Percentiles rank a stretch among this genome's conserved stretches.
These are phyloP conservation scores for Acidiella bohemica DNA, from an alignment of 495 filamentous ascomycete species.

Conservation along the genomic window DNA sequence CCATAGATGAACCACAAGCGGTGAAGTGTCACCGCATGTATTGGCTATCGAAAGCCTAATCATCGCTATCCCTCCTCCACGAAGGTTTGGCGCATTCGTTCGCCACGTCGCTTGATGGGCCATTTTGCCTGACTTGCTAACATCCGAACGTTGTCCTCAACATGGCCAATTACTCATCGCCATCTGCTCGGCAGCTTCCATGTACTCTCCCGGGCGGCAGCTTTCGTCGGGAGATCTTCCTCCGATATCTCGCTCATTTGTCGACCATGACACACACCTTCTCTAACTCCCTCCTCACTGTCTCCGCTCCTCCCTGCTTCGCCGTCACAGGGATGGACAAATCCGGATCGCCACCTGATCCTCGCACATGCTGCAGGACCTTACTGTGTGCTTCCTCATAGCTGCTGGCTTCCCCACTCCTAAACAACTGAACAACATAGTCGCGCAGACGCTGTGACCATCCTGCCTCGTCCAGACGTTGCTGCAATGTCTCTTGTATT, in stretches of 20 bases:
- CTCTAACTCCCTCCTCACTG: slow-evolving; percentile 16
- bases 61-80: no score
- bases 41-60: no score
- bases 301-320: slow-evolving; percentile 13
- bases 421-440: slow-evolving; percentile 8
- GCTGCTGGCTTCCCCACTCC: slow-evolving; percentile 11
- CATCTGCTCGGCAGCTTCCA: no score
- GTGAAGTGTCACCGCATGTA: no score
- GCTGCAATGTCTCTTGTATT: slow-evolving; percentile 11
- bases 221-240: no score
- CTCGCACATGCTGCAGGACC: slow-evolving; percentile 6
- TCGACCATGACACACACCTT: slow-evolving; percentile 6
- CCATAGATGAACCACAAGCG: no score
- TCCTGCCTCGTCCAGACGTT: slow-evolving; percentile 15
- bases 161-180: no score
- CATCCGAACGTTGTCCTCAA: no score
- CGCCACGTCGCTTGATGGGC: no score
- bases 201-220: no score
- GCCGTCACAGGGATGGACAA: slow-evolving; percentile 7
- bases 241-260: slow-evolving; percentile 1
- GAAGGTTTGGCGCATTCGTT: no score
- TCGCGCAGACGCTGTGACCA: slow-evolving; percentile 16
- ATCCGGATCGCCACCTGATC: slow-evolving; percentile 3
- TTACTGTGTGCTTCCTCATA: slow-evolving; percentile 13
- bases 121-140: no score